A percentile compares a stretch with the other conserved stretches of the same genome.
These are phyloP conservation scores for Pythium aristosporum DNA, from an alignment of 352 stramenopile genomes.

Conservation along the genomic window DNA sequence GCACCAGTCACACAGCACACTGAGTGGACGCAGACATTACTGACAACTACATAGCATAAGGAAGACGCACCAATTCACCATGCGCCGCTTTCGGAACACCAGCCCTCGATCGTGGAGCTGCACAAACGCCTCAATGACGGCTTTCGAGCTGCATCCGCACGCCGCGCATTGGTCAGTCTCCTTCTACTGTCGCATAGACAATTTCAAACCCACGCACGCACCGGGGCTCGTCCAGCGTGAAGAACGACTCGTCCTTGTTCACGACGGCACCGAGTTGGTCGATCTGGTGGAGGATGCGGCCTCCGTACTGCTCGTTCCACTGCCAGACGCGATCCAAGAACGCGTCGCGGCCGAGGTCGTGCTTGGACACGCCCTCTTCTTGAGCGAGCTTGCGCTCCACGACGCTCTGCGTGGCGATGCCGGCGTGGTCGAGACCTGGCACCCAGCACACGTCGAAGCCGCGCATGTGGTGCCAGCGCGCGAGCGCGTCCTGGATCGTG, in stretches of 20 bases:
- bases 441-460: slow-evolving; percentile 98
- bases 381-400: slow-evolving; percentile 89
- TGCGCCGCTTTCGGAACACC: slow-evolving; percentile 94
- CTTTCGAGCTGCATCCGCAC: slow-evolving; percentile 31
- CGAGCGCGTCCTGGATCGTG: slow-evolving; percentile 96
- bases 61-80: slow-evolving; percentile 97
- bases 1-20: background rate
- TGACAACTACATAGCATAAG: background rate
- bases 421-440: slow-evolving; percentile 97
- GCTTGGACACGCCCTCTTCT: slow-evolving; percentile 73
- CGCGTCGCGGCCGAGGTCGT: slow-evolving; percentile 87
- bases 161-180: slow-evolving; percentile 41
- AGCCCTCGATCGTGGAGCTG: slow-evolving; percentile 96
- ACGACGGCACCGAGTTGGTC: slow-evolving; percentile 92
- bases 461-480: slow-evolving; percentile 98
- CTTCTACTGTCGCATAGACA: background rate
- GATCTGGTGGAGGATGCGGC: slow-evolving; percentile 85
- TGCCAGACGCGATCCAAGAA: slow-evolving; percentile 96
- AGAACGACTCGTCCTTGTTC: slow-evolving; percentile 96
- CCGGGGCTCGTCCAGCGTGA: slow-evolving; percentile 98
- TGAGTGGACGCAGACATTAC: background rate
- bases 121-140: slow-evolving; percentile 70
- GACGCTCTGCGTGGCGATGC: slow-evolving; percentile 95
- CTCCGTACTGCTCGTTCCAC: slow-evolving; percentile 95
- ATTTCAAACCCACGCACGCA: slow-evolving; percentile 26